Evolutionary conservation across 108 stramenopile genomes (phyloP).

Genomic region (Stephanodiscus minutulus): DNA sequence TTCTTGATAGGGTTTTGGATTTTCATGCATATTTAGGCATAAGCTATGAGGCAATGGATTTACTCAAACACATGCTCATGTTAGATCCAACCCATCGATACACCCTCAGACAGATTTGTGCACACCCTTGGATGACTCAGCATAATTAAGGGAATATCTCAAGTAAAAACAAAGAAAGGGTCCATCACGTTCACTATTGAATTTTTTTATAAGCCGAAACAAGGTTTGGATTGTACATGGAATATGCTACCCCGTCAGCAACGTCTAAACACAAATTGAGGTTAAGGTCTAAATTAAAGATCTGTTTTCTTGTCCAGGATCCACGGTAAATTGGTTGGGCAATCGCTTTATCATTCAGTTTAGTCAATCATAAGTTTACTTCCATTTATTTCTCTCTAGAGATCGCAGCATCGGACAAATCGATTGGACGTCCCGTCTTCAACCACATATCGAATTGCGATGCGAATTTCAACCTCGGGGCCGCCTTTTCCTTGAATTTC

Average conservation of each 20-base stretch:
- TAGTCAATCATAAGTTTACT: too few species aligned
- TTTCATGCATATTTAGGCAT: conserved; percentile 20
- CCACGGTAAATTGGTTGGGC: too few species aligned
- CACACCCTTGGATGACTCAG: not conserved
- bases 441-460: conserved; percentile 82
- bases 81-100: conserved; percentile 35
- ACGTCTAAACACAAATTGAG: too few species aligned
- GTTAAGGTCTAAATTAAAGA: too few species aligned
- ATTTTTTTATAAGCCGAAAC: too few species aligned
- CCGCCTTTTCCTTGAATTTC: conserved; percentile 58
- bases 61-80: conserved; percentile 40
- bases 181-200: too few species aligned
- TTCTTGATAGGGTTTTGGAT: conserved; percentile 27
- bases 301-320: too few species aligned
- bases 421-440: conserved; percentile 79
- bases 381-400: not conserved
- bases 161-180: too few species aligned
- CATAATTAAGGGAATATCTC: too few species aligned
- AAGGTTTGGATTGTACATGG: too few species aligned
- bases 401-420: conserved; percentile 7
- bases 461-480: conserved; percentile 76
- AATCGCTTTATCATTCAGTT: too few species aligned
- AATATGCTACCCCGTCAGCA: too few species aligned
- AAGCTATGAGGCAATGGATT: conserved; percentile 48
- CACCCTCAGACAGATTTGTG: conserved; percentile 29